A percentile compares a stretch with the other conserved stretches of the same genome.
Conservation (phyloP, 768 basidiomycete genomes). For the Mycena capillaripes region DNA sequence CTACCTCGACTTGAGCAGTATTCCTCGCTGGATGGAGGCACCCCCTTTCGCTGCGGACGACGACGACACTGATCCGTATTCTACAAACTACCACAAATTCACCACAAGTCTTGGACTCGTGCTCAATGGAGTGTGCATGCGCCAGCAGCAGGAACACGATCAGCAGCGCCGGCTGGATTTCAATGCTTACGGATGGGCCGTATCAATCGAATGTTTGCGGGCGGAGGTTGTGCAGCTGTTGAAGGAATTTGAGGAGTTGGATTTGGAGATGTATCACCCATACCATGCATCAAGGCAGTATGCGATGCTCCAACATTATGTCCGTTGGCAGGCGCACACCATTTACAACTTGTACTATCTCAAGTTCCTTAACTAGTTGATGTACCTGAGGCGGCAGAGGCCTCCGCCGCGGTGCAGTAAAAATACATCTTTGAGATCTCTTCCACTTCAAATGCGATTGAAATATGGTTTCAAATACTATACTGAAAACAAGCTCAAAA, state of each 20-base stretch:
- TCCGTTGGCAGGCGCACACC: conserved; percentile 10
- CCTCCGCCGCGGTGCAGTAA: too few relatives aligned
- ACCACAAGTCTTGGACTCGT: background rate
- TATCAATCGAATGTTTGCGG: background rate
- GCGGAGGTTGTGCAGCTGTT: background rate
- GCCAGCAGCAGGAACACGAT: background rate
- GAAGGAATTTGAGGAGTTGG: background rate
- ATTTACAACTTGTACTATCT: conserved; percentile 6
- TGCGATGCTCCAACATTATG: conserved; percentile 3
- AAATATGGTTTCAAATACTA: too few relatives aligned
- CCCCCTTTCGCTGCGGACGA: background rate
- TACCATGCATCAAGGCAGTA: conserved; percentile 8
- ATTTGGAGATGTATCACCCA: background rate
- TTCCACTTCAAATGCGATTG: too few relatives aligned
- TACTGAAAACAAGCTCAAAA: too few relatives aligned
- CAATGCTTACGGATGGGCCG: background rate
- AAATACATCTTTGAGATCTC: too few relatives aligned
- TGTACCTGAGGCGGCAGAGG: too few relatives aligned
- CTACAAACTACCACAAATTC: background rate
- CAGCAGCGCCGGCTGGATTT: background rate
- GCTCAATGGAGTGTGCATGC: background rate
- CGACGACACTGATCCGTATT: background rate
- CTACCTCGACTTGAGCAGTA: background rate
- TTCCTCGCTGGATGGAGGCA: background rate
- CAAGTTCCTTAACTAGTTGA: conserved; percentile 5